Base-by-base conservation (phyloP, 1,139 yeast species). In the Scheffersomyces titani region DNA sequence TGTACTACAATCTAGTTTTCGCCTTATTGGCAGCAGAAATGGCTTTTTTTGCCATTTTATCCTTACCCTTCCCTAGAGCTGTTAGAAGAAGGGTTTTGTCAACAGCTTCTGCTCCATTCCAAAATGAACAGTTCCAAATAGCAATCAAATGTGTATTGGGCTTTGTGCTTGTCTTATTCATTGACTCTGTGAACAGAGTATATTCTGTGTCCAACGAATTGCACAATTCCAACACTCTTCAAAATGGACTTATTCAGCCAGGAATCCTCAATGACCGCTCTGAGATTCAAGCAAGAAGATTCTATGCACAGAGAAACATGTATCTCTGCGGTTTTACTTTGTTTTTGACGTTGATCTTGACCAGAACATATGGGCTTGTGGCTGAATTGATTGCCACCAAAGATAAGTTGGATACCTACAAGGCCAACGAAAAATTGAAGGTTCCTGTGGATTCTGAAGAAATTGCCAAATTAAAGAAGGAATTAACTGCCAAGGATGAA, bases 241-340 rank as follows among this genome's bases (percentile, higher is more conserved):
- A 54, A 9, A 59, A 60, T 21, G 54, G 61, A 9, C 60, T 55
- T 19, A 57, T 67, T 19, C 24, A 16, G 6, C 61, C 68, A 40
- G 72, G 73, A 1, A 61, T 76, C 30, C 59, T 80, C 58, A 78
- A 76, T 61, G 93, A 90, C 65, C 81, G 97, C 57, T 77, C 92
- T 7, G 97, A 92, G 65, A 80, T 89, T 60, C 96, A 89, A 72
- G 93, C 98, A 21, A 86, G 98, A 73, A 84, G 93, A 69, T 96
- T 96, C 74, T 92, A 93, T 69, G 92, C 98, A 20, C 99, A 96
- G 78, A 87, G 99, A 77, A 96, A 96, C 79, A 88, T 93, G 90
- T 96, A 96, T 69, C 83, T 96, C 59, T 92, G 98, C 66, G 99
- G 99, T 1, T 92, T 93, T 75, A 92, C 98, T 3, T 82, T 96